Base-by-base conservation (phyloP, 495 filamentous ascomycete genomes). In the Chaetomidium leptoderma region DNA sequence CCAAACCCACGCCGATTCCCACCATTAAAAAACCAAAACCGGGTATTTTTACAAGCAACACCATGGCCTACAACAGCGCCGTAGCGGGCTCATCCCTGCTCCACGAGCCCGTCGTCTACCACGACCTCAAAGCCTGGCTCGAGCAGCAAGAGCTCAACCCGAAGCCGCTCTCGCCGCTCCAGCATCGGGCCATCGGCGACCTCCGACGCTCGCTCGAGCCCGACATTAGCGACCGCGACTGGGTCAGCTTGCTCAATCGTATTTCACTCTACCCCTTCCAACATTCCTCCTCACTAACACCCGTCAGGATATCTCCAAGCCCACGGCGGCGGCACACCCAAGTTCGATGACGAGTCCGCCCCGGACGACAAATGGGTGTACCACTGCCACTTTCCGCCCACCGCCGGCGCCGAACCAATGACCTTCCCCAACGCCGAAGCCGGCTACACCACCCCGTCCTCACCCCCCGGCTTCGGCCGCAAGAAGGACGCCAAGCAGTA, bases 401-500 rank as follows among this genome's bases (percentile, higher is more conserved):
- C 39, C n/a, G 3, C 0, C 24, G 61, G 62, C 17, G 58, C 62
- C 35, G 59, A 66, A 13, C 16, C 24, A 8, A 29, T 32, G 13
- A 21, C 46, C 2, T 74, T 77, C 45, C 74, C 73, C 8, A 37
- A 58, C 43, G 40, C 55, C 6, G 55, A 55, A 33, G 60, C 50
- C 32, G 69, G 66, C 16, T 53, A 62, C n/a, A 42, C 62, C 14
- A 21, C 48, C 43, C 48, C 45, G 26, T 62, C 13, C 52, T 55
- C 23, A 40, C n/a, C 49, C 21, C 64, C 67, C 2, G 48, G 44
- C 3, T 77, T 76, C 50, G 30, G 58, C 24, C 63, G 61, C 26
- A 77, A 77, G 61, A 77, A 74, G 60, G 70, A 76, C 37, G 75
- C 76, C 26, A 77, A 74, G 57, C 60, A 66, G 44, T 78, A 76